Base-by-base conservation (phyloP, 1,139 yeast species). In the Candida sp. region DNA sequence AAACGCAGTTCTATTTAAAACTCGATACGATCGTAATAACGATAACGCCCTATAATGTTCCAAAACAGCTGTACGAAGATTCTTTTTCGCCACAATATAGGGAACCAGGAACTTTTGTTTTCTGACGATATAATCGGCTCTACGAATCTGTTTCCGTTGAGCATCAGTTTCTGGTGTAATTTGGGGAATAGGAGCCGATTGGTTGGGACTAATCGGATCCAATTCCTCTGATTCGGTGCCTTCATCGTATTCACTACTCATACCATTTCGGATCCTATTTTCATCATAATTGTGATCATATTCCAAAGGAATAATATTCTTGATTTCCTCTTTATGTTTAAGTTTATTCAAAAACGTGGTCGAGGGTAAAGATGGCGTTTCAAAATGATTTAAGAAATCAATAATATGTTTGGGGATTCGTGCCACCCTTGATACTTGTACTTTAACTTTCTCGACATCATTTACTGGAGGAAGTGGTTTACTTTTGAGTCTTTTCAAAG, bases 31-130 rank as follows among this genome's bases (percentile, higher is more conserved):
- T 53, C 83, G 82, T 43, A 93, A 70, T 38, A 93, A 71, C 50
- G 91, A 90, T 47, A 93, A 68, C 7, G 87, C 81, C 44, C 96
- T 73, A 61, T 91, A 93, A 52, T 79, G 84, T 56, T 91, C 97
- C 45, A 84, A 69, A 11, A 88, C 64, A 0, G 97, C 97, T 33
- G 77, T 75, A 53, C 88, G 87, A 42, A 93, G 68, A 60, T 87
- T 87, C 47, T 83, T 75, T 51, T 84, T 75, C 1, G 97, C 97
- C 43, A 77, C 79, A 32, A 77, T 66, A 58, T 84, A 87, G 0
- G 95, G 84, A 1, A 84, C 79, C 11, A 65, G 64, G 46, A 59
- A 70, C 35, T 57, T 58, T 21, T 52, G 52, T 39, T 62, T 62
- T 41, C 61, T 65, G 8, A 55, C 46, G 22, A 57, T 52, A 50